phyloP scores from a whole-genome alignment of 805 yeast species.

The Barnettozyma californica region DNA sequence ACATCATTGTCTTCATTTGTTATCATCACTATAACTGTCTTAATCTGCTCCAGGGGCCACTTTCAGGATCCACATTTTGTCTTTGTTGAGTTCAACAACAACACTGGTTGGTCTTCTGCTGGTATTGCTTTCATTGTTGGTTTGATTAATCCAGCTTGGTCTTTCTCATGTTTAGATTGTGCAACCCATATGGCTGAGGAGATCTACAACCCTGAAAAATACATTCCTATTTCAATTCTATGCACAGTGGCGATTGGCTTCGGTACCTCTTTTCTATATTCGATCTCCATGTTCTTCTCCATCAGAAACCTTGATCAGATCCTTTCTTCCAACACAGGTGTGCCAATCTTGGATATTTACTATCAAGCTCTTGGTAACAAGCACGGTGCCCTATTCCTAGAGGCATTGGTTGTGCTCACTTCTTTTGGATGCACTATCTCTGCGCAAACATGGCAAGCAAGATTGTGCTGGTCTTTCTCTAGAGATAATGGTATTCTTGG shows the following conservation, averaged over 20 bases:
- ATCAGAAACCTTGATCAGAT: slow-evolving; percentile 46
- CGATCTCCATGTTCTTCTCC: slow-evolving; percentile 51
- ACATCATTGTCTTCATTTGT: slow-evolving; percentile 47
- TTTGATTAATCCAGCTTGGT: slow-evolving; percentile 63
- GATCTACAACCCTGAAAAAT: slow-evolving; percentile 42
- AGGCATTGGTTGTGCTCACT: slow-evolving; percentile 41
- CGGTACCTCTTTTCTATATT: slow-evolving; percentile 45
- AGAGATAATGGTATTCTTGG: slow-evolving; percentile 58
- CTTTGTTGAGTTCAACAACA: slow-evolving; percentile 47
- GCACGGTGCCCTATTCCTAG: slow-evolving; percentile 50
- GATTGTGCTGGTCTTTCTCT: slow-evolving; percentile 62
- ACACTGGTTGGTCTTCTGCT: slow-evolving; percentile 54
- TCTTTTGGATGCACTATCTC: slow-evolving; percentile 56
- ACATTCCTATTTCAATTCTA: slow-evolving; percentile 55
- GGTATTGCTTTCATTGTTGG: slow-evolving; percentile 67
- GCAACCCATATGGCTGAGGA: slow-evolving; percentile 75
- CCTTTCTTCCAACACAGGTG: slow-evolving; percentile 43
- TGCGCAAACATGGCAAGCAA: slow-evolving; percentile 64
- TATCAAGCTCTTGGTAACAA: slow-evolving; percentile 47
- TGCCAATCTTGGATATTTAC: slow-evolving; percentile 58
- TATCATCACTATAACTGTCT: slow-evolving; percentile 46
- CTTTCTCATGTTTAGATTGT: slow-evolving; percentile 59
- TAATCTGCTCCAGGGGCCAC: slow-evolving; percentile 47
- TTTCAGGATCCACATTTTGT: slow-evolving; percentile 49
- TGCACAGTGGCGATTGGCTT: slow-evolving; percentile 60